A percentile compares a stretch with the other conserved stretches of the same genome.
Evolutionary conservation across 768 basidiomycete species (phyloP).

Genomic region (Rhodotorula toruloides): DNA sequence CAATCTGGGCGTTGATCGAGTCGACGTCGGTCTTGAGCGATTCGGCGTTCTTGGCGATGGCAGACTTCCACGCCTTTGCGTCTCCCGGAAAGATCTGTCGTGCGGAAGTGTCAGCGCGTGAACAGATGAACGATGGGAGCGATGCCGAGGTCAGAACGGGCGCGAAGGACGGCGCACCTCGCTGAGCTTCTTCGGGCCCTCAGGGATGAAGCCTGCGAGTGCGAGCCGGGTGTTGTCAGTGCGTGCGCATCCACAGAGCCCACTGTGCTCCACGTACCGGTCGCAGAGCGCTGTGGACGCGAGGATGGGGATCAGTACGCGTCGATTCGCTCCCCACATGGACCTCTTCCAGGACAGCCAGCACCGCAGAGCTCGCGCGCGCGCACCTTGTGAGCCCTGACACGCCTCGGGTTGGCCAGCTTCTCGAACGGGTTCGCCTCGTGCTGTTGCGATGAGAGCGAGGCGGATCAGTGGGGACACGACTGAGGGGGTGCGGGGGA

Average conservation of each 20-base stretch:
- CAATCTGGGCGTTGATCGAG: conserved; percentile 25
- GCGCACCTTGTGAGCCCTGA: conserved; percentile 24
- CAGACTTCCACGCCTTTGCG: conserved; percentile 23
- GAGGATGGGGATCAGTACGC: no score
- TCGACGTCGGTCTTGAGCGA: conserved; percentile 5
- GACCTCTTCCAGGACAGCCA: neutral
- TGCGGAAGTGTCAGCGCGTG: neutral
- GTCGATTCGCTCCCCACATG: no score
- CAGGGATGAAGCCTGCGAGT: conserved; percentile 23
- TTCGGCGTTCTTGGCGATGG: conserved; percentile 14
- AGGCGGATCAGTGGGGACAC: no score
- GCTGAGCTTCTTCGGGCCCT: conserved; percentile 12
- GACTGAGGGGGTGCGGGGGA: neutral
- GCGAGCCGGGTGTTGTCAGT: neutral
- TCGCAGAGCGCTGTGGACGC: conserved; percentile 20
- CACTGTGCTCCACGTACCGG: neutral
- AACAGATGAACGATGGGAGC: neutral
- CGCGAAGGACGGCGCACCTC: neutral
- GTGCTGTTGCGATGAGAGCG: neutral
- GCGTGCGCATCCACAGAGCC: neutral
- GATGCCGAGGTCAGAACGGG: no score
- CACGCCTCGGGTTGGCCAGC: neutral
- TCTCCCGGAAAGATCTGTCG: conserved; percentile 36
- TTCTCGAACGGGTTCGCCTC: conserved; percentile 21
- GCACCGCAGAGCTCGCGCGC: no score